A percentile compares a stretch with the other conserved stretches of the same genome.
Evolutionary conservation across 176 grass and related monocot genomes (phyloP).

Genomic region (Rhipidocladum racemiflorum): DNA sequence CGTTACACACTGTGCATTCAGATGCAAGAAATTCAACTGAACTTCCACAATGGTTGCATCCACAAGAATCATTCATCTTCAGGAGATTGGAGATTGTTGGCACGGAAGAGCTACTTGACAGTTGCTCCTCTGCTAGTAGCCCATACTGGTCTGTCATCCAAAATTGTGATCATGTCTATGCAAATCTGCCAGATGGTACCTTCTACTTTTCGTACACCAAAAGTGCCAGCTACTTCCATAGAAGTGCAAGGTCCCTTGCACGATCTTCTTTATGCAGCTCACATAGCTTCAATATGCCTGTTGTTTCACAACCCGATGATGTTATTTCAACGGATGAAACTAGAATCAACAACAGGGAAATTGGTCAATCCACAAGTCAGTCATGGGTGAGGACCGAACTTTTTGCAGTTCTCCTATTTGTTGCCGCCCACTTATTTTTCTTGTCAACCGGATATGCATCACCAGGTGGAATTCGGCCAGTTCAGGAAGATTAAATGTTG

Average conservation of each 20-base stretch:
- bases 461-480: neutral
- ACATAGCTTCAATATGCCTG: conserved; percentile 30
- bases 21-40: conserved; percentile 17
- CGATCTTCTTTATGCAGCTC: conserved; percentile 26
- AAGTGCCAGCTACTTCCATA: conserved; percentile 15
- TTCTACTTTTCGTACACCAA: conserved; percentile 54
- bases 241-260: conserved; percentile 19
- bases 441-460: conserved; percentile 25
- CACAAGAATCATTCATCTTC: conserved; percentile 18
- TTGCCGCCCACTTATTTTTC: conserved; percentile 33
- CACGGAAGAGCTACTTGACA: conserved; percentile 42
- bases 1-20: conserved; percentile 23
- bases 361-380: neutral
- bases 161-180: conserved; percentile 44
- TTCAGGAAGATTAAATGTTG: neutral
- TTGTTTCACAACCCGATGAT: conserved; percentile 1
- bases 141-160: conserved; percentile 35
- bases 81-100: conserved; percentile 46
- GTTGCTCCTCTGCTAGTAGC: conserved; percentile 25
- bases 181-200: conserved; percentile 22
- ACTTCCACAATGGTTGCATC: conserved; percentile 43
- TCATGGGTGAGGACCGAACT: conserved; percentile 34
- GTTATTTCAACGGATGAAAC: neutral
- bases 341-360: neutral
- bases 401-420: conserved; percentile 35